Evolutionary conservation across 2,329 filamentous ascomycete species (phyloP).

Genomic region (Paraconiothyrium brasiliense): DNA sequence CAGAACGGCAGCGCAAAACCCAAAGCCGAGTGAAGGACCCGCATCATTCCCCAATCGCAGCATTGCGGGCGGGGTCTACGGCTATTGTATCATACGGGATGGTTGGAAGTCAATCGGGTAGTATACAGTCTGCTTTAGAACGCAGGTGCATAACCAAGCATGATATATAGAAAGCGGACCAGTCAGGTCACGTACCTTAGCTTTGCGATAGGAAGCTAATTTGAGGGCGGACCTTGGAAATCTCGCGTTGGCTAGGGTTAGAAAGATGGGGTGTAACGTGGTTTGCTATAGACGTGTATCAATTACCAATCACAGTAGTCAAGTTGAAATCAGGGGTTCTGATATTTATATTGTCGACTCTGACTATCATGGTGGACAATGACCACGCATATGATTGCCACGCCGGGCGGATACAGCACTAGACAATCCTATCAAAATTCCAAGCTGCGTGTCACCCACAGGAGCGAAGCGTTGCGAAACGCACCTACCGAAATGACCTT

Average conservation of each 20-base stretch:
- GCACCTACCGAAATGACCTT: neutral
- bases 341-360: neutral
- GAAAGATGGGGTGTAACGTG: neutral
- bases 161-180: neutral
- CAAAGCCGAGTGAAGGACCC: conserved; percentile 38
- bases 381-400: neutral
- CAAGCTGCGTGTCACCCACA: neutral
- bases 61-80: neutral
- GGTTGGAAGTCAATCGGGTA: neutral
- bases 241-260: neutral
- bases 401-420: neutral
- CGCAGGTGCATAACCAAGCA: neutral
- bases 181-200: neutral
- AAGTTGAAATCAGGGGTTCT: neutral
- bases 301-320: neutral
- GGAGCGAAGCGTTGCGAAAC: neutral
- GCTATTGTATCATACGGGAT: neutral
- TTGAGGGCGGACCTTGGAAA: neutral
- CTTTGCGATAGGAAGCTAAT: neutral
- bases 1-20: conserved; percentile 35
- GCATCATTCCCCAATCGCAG: neutral
- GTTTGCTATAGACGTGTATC: neutral
- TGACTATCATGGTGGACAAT: neutral
- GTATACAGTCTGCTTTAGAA: neutral
- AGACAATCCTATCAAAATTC: neutral